Evolutionary conservation across 768 basidiomycete genomes (phyloP), one percentile per base, ranked within the genome.

Genomic region (Hebeloma cylindrosporum): DNA sequence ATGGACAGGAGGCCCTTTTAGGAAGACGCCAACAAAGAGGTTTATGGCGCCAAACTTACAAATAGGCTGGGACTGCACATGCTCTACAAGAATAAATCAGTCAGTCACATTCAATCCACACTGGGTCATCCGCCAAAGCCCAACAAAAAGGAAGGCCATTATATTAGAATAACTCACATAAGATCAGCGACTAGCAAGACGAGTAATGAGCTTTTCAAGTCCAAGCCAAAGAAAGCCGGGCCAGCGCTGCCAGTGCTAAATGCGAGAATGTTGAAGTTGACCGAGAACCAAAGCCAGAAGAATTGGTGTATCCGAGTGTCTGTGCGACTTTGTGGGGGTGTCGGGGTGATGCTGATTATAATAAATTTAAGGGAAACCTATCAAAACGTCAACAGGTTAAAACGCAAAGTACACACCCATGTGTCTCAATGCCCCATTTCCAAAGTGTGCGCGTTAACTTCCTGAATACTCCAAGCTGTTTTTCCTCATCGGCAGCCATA

Each of bases 221-320:
- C 74, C 3, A 85, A 70, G 5, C 64, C 66, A 50, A 80, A 85
- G 26, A 75, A 72, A 7, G 75, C 58, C 3, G 83, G 83, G 0
- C 82, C 83, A 10, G 82, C 70, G 0, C 79, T 73, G 3, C 83
- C 83, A 0, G 79, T 69, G 13, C 79, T 77, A 49, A 83, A 83
- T 64, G 72, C 73, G 13, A 83, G 66, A 20, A 85, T 75, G 53
- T 85, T 85, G 61, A 83, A 74, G 57, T 83, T 85, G 42, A 78
- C 73, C 6, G 84, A 79, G 54, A 85, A 82, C 85, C 84, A 86
- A 3, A 85, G 69, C 54, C 82, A 82, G 67, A 85, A 85, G 53
- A 84, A 62, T 48, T 85, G 82, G 54, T 77, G 78, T 39, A 78
- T 73, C 34, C 77, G 74, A n/a, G 66, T 74, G 53, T 85, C 83